These are phyloP conservation scores for Colletotrichum echinochloae DNA, from an alignment of 2,329 filamentous ascomycete species.

Conservation along the genomic window DNA sequence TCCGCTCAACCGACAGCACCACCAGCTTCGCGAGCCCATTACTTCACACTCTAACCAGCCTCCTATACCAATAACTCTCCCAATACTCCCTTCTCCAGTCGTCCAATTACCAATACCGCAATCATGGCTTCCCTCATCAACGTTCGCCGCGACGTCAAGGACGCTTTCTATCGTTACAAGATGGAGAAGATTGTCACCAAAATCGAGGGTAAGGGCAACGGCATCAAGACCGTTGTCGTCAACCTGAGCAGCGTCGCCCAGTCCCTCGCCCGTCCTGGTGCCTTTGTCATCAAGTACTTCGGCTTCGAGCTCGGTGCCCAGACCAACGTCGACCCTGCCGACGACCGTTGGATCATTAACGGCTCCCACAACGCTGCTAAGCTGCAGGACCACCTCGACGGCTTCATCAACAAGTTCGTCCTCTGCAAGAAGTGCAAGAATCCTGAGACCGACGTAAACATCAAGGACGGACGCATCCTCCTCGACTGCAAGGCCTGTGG, in stretches of 20 bases:
- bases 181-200: slow-evolving; percentile 99
- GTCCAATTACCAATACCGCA: slow-evolving; percentile 57
- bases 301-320: slow-evolving; percentile 98
- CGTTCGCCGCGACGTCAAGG: slow-evolving; percentile 96
- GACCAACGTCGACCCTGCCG: slow-evolving; percentile 96
- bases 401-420: slow-evolving; percentile 98
- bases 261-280: slow-evolving; percentile 90
- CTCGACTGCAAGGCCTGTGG: slow-evolving; percentile 99
- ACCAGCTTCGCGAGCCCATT: slow-evolving; percentile 43
- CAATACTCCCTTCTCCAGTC: slow-evolving; percentile 21
- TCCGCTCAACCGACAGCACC: slow-evolving; percentile 35
- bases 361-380: slow-evolving; percentile 94
- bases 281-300: slow-evolving; percentile 99
- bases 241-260: slow-evolving; percentile 94
- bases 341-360: slow-evolving; percentile 99
- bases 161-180: slow-evolving; percentile 99
- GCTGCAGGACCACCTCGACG: slow-evolving; percentile 97
- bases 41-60: slow-evolving; percentile 14
- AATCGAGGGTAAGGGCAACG: slow-evolving; percentile 99
- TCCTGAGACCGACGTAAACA: slow-evolving; percentile 94
- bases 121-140: slow-evolving; percentile 94
- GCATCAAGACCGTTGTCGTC: slow-evolving; percentile 98
- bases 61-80: slow-evolving; percentile 23
- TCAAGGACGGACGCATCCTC: slow-evolving; percentile 92
- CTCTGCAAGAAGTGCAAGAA: slow-evolving; percentile 99